These are phyloP conservation scores for Alnus glutinosa DNA, from an alignment of 306 rosid species.

Conservation along the genomic window DNA sequence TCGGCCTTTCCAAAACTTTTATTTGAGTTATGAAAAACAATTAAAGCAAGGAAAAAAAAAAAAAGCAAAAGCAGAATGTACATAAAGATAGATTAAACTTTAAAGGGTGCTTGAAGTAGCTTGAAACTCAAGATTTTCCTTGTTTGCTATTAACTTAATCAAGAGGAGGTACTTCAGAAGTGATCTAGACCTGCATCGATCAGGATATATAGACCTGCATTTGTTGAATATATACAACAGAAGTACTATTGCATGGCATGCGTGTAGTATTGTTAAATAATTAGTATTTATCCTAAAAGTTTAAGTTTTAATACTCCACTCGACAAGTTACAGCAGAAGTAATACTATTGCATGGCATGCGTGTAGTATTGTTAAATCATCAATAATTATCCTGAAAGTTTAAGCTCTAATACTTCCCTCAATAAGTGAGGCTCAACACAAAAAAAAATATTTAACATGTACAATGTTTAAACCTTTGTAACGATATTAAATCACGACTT, in stretches of 20 bases:
- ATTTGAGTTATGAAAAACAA: conserved; percentile 42
- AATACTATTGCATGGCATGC: conserved; percentile 8
- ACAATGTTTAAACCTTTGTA: too few relatives aligned
- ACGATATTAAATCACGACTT: too few relatives aligned
- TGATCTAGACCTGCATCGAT: too few relatives aligned
- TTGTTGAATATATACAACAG: conserved; percentile 1
- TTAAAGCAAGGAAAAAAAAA: conserved; percentile 28
- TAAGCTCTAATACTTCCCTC: too few relatives aligned
- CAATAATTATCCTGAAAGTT: too few relatives aligned
- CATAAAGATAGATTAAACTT: conserved; percentile 44
- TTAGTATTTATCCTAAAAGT: too few relatives aligned
- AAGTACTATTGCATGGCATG: conserved; percentile 7
- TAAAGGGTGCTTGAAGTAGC: conserved; percentile 40
- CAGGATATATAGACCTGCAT: too few relatives aligned
- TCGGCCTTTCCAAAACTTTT: conserved; percentile 54
- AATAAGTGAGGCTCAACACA: too few relatives aligned
- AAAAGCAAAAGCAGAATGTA: conserved; percentile 38
- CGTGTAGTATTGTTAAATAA: background rate
- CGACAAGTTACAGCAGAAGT: background rate
- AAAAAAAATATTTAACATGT: too few relatives aligned
- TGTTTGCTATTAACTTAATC: conserved; percentile 31
- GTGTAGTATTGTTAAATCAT: background rate
- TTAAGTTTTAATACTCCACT: too few relatives aligned
- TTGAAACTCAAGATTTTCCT: conserved; percentile 62
- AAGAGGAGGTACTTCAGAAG: conserved; percentile 30